Percentiles rank a stretch among this genome's conserved stretches.
Evolutionary conservation across 441 rosid genomes (phyloP).

Genomic region (Pelargonium australe): DNA sequence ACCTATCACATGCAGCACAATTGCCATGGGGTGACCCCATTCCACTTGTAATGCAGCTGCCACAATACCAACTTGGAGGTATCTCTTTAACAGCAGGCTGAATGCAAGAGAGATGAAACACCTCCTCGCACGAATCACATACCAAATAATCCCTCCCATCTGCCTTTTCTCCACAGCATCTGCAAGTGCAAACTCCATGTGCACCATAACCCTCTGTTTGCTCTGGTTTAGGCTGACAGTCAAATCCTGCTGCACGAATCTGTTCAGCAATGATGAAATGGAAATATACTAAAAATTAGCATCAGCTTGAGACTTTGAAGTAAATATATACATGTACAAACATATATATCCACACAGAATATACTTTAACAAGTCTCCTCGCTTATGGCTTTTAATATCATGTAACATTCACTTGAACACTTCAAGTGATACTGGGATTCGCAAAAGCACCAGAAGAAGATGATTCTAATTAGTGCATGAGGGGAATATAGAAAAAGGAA

Average conservation of each 20-base stretch:
- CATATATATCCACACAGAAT: no score
- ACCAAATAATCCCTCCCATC: constrained; percentile 56
- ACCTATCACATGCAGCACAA: constrained; percentile 64
- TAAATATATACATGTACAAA: no score
- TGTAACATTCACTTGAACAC: no score
- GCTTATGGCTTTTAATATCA: no score
- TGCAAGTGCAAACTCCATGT: constrained; percentile 41
- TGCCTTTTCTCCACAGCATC: constrained; percentile 61
- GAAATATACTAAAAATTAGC: constrained; percentile 2
- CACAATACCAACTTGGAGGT: constrained; percentile 80
- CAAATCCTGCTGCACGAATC: constrained; percentile 30
- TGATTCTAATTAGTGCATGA: no score
- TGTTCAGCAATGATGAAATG: constrained; percentile 26
- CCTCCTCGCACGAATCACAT: constrained; percentile 83
- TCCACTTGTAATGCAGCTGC: constrained; percentile 50
- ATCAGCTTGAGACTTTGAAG: neutral
- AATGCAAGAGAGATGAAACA: constrained; percentile 73
- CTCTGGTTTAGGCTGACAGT: constrained; percentile 40
- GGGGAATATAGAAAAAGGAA: no score
- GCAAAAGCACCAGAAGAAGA: no score
- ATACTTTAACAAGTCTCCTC: no score
- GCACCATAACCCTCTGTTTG: constrained; percentile 31
- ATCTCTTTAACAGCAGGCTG: constrained; percentile 62
- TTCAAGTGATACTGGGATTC: no score
- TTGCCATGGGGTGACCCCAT: constrained; percentile 63